These are phyloP conservation scores for Talaromyces funiculosus DNA, from an alignment of 2,329 filamentous ascomycete species.

Conservation along the genomic window DNA sequence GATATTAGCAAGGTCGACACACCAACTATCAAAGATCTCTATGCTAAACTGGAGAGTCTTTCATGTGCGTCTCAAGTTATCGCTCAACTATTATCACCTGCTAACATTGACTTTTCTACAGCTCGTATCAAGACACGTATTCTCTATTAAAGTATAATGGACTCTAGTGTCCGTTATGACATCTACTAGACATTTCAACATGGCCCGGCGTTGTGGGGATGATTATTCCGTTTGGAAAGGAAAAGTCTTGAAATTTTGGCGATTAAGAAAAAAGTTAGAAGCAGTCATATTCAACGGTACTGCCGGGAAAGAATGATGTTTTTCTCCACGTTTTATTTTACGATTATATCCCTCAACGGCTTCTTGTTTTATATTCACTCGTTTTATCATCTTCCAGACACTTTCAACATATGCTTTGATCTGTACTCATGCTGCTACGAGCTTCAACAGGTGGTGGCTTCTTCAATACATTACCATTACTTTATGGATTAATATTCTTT, in stretches of 20 bases:
- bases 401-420: background rate
- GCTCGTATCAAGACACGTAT: conserved; percentile 45
- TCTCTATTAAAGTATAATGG: conserved; percentile 30
- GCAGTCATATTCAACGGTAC: conserved; percentile 12
- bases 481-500: background rate
- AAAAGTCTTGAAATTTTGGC: background rate
- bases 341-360: conserved; percentile 13
- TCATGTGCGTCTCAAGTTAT: conserved; percentile 56
- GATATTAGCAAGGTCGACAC: conserved; percentile 85
- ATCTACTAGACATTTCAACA: conserved; percentile 8
- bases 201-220: conserved; percentile 6
- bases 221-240: background rate
- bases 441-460: background rate
- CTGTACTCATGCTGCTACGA: background rate
- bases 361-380: background rate
- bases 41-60: conserved; percentile 73
- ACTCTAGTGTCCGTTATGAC: background rate
- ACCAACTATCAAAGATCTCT: conserved; percentile 77
- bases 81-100: background rate
- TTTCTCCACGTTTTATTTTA: conserved; percentile 1
- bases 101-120: conserved; percentile 19
- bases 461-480: background rate
- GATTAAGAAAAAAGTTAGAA: background rate
- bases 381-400: background rate
- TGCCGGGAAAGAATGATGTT: background rate